These are phyloP conservation scores for Talaromyces nanjingensis DNA, from an alignment of 495 filamentous ascomycete species.

Conservation along the genomic window DNA sequence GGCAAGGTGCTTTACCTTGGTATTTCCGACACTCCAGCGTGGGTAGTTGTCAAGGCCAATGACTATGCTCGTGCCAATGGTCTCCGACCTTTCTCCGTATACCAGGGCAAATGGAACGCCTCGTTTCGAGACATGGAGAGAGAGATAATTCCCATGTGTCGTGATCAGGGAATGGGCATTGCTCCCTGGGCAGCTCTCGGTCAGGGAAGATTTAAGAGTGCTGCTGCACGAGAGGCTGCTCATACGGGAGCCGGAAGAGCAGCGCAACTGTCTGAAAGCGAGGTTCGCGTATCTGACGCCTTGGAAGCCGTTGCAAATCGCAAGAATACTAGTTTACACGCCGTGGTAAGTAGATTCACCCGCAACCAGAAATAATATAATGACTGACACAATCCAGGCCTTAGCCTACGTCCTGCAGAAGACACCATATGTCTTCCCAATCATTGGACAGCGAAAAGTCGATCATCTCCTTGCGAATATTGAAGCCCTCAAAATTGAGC, in stretches of 20 bases:
- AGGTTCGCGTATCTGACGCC: constrained; percentile 22
- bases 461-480: constrained; percentile 63
- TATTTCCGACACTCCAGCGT: constrained; percentile 33
- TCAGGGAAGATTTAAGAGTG: constrained; percentile 24
- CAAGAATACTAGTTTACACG: background rate
- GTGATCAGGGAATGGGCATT: constrained; percentile 30
- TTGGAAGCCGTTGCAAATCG: constrained; percentile 53
- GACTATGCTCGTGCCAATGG: constrained; percentile 23
- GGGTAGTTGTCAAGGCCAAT: constrained; percentile 32
- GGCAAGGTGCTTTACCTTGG: constrained; percentile 45
- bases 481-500: constrained; percentile 49
- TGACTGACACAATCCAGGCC: constrained; percentile 39
- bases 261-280: background rate
- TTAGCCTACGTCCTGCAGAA: constrained; percentile 70
- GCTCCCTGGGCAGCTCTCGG: constrained; percentile 26
- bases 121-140: constrained; percentile 22
- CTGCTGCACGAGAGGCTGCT: constrained; percentile 16
- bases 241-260: constrained; percentile 12
- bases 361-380: background rate
- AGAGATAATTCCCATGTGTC: constrained; percentile 30
- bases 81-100: constrained; percentile 19
- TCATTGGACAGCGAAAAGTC: constrained; percentile 61
- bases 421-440: constrained; percentile 69
- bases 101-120: constrained; percentile 24
- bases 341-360: background rate